Base-by-base conservation (phyloP, 345 rosid genomes). In the Cardamine resedifolia region DNA sequence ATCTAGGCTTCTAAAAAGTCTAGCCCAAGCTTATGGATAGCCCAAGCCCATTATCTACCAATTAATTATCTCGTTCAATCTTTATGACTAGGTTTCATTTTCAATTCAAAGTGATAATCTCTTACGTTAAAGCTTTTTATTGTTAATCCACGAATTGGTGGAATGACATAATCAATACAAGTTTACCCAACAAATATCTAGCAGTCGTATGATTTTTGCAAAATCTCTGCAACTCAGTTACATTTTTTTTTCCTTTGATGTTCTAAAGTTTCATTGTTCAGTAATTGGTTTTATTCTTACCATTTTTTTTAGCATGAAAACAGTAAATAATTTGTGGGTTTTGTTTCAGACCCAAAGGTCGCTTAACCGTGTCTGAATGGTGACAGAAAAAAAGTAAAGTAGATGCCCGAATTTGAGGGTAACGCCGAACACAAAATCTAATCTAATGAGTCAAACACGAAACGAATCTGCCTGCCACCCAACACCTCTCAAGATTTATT, bases 371-470 rank as follows among this genome's bases (percentile, higher is more conserved):
- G 77, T 48, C 27, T 47, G 66, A 57, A 65, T 18, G 28, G 44
- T 73, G 66, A 31, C 72, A 73, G 34, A 58, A 2, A 33, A 49
- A 52, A 72, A 30, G 57, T 64, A 72, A 64, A 72, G 70, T 30
- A 72, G 76, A 72, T 64, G 24, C 76, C 64, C 36, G 15, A 72
- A 63, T 30, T 63, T 64, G 44, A 53, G 56, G 70, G 56, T 72
- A 63, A 63, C 53, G 63, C 76, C 76, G 55, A 73, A 73, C 60
- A 66, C 66, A 66, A 73, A 73, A 73, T 73, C 66, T 57, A 73
- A 66, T 73, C 56, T 64, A 33, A 70, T 45, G 58, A 48, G 77
- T 73, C 66, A 73, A 72, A 73, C 77, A 73, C 58, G 77, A 64
- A 65, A 73, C 51, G 66, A 73, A 73, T 65, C 71, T 73, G 38